These are phyloP conservation scores for Prunus kanzakura DNA, from an alignment of 306 rosid species.

Conservation along the genomic window DNA sequence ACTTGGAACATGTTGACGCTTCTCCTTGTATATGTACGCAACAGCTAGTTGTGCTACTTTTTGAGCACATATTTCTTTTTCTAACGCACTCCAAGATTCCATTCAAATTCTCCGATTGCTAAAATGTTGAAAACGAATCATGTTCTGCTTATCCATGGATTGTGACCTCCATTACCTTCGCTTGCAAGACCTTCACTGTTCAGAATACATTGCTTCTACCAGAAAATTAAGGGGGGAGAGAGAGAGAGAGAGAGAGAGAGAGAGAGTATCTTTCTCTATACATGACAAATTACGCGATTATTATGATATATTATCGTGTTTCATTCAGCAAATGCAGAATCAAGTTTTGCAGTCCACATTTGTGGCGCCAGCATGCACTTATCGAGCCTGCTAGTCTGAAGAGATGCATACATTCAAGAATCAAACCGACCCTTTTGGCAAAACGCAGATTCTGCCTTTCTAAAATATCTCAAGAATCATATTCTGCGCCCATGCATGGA, in stretches of 20 bases:
- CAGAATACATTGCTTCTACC: background rate
- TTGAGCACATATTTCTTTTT: background rate
- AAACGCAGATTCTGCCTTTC: background rate
- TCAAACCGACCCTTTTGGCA: background rate
- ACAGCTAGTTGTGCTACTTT: background rate
- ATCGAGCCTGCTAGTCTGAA: background rate
- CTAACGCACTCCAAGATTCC: background rate
- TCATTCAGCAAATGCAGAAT: background rate
- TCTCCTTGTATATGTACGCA: background rate
- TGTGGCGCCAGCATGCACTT: background rate
- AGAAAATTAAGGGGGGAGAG: too few relatives aligned
- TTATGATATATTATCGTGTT: too few relatives aligned
- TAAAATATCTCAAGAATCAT: slow-evolving; percentile 23
- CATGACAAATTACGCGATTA: too few relatives aligned
- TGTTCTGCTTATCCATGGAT: slow-evolving; percentile 5
- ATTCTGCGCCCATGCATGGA: slow-evolving; percentile 22
- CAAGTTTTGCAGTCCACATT: background rate
- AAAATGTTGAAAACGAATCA: slow-evolving; percentile 16
- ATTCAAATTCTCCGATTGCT: slow-evolving; percentile 12
- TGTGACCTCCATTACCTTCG: slow-evolving; percentile 6
- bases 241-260: background rate
- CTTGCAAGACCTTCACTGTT: background rate
- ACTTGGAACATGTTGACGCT: background rate
- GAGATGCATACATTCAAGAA: background rate
- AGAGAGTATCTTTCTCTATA: background rate